Conservation (phyloP, 2,329 filamentous ascomycete species). For the Whalleya microplaca region DNA sequence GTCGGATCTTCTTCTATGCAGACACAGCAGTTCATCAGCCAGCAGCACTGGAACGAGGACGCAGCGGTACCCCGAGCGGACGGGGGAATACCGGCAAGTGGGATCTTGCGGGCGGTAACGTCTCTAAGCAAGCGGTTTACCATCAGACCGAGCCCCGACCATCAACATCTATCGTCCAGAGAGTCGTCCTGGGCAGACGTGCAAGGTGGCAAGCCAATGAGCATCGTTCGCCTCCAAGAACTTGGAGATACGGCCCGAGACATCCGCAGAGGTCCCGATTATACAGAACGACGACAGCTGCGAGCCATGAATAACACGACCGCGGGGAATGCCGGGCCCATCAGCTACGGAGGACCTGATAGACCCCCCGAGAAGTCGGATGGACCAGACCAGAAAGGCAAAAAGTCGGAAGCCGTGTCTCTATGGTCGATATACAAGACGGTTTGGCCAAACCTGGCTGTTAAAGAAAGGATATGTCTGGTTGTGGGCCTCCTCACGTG, state of each 20-base stretch:
- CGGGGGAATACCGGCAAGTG: not conserved
- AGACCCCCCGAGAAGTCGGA: not conserved
- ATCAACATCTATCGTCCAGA: not conserved
- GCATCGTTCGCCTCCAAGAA: slow-evolving; percentile 25
- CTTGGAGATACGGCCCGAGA: slow-evolving; percentile 26
- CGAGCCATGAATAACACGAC: not conserved
- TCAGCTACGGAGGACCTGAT: not conserved
- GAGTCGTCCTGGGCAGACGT: not conserved
- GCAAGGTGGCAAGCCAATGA: slow-evolving; percentile 15
- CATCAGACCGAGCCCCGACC: not conserved
- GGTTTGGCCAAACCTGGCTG: slow-evolving; percentile 68
- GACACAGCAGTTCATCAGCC: not conserved
- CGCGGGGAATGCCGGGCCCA: not conserved
- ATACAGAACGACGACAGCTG: not conserved
- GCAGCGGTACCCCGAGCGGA: not conserved
- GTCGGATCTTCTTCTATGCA: not conserved
- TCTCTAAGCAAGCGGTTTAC: slow-evolving; percentile 7
- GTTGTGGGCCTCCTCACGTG: slow-evolving; percentile 64
- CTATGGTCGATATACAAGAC: slow-evolving; percentile 66
- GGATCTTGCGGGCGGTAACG: not conserved
- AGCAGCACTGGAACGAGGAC: slow-evolving; percentile 1
- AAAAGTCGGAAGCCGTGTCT: slow-evolving; percentile 27
- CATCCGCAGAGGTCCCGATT: slow-evolving; percentile 13
- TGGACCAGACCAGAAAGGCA: not conserved
- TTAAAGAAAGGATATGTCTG: slow-evolving; percentile 56